phyloP scores from a whole-genome alignment of 495 filamentous ascomycete genomes.

The Aspergillus homomorphus region DNA sequence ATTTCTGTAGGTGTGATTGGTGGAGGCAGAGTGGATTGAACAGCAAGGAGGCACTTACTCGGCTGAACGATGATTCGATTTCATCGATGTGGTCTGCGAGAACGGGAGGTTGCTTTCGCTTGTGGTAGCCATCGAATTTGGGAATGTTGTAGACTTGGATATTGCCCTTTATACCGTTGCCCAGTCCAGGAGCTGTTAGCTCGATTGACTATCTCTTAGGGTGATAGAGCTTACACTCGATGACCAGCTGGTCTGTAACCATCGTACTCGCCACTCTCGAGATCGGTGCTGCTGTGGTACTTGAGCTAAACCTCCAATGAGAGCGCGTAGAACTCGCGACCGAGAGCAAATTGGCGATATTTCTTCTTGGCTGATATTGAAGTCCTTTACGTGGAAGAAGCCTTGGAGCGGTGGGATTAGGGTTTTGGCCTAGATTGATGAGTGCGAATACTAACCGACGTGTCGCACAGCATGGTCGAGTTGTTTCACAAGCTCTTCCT shows the following conservation, averaged over 20 bases:
- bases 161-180: conserved; percentile 47
- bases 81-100: conserved; percentile 29
- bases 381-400: conserved; percentile 57
- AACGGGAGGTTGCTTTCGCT: conserved; percentile 37
- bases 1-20: conserved; percentile 33
- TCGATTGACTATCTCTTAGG: too few species aligned
- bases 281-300: conserved; percentile 37
- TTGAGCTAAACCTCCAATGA: conserved; percentile 54
- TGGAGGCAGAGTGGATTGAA: not conserved
- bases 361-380: conserved; percentile 54
- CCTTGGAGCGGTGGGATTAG: conserved; percentile 24
- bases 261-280: conserved; percentile 38
- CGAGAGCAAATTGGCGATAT: conserved; percentile 57
- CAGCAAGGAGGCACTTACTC: conserved; percentile 21
- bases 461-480: conserved; percentile 56
- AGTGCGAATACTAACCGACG: conserved; percentile 35
- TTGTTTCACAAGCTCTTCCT: conserved; percentile 51
- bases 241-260: conserved; percentile 45
- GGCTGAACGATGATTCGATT: conserved; percentile 43
- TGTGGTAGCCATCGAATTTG: conserved; percentile 47
- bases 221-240: conserved; percentile 31
- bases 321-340: conserved; percentile 52
- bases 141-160: conserved; percentile 52
- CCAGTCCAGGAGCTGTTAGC: conserved; percentile 26
- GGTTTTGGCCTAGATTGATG: not conserved